Base-by-base conservation (phyloP, 139 green algal species). In the Tetradesmus lagerheimii region DNA sequence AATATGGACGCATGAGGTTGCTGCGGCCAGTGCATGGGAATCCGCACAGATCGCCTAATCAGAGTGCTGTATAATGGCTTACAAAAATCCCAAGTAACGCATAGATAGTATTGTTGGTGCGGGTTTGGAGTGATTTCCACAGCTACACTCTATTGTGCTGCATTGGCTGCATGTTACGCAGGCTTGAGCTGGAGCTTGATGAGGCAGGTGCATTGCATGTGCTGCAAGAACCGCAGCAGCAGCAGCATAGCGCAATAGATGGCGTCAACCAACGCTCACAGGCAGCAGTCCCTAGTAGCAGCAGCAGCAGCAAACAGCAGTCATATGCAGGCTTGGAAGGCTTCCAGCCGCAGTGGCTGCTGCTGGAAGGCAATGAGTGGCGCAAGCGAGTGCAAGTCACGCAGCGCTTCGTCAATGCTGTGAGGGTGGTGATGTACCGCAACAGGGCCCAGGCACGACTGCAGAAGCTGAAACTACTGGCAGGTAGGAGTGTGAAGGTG, bases 281-380 rank as follows among this genome's bases (percentile, higher is more conserved):
- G 39, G 35, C 34, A 45, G 75, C 75, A 47, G 75, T 9, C 12
- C 23, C 14, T 80, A 23, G 9, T 14, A 62, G 16, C 71, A 89
- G 45, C 85, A 77, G 71, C 74, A 83, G 71, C 35, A 18, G 37
- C 64, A 43, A 20, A 5, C 18, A 41, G 64, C 35, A 39, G 41
- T 31, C 23, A 23, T 83, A 75, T 38, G 34, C 78, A n/a, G 87
- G 77, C 5, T 38, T 91, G 78, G 27, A 86, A 31, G 37, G n/a
- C 37, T 91, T 91, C 74, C 12, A 29, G 39, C 94, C 94, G 29
- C 91, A 91, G 34, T 95, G 93, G 94, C 84, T 92, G 53, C 77
- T 94, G 75, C 87, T 94, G 2, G 93, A 95, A 67, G 89, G 87
- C 35, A 93, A 93, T 45, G 90, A 94, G 71, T 95, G 92, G 92